A percentile compares a stretch with the other conserved stretches of the same genome.
Evolutionary conservation across 1,284 basidiomycete species (phyloP).

Genomic region (Melanopsichium pennsylvanicum): DNA sequence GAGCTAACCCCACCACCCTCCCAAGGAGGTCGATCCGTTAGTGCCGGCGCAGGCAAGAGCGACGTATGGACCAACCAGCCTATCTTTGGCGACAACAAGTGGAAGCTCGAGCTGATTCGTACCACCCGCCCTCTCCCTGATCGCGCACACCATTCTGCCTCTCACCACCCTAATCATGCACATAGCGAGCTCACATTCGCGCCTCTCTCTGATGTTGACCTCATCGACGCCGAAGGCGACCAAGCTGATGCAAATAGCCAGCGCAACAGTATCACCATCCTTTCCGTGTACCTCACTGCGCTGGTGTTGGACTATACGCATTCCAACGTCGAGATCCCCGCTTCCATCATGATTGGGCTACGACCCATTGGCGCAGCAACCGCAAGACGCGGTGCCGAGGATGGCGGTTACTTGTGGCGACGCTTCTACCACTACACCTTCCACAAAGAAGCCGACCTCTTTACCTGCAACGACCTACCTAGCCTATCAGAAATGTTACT

Average conservation of each 20-base stretch:
- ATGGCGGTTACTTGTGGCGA: constrained; percentile 46
- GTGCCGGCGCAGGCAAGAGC: constrained; percentile 55
- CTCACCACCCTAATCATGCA: background rate
- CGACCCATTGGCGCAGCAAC: constrained; percentile 25
- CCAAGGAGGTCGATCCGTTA: constrained; percentile 54
- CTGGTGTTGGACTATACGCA: constrained; percentile 47
- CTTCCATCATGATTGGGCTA: constrained; percentile 55
- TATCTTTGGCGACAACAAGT: constrained; percentile 61
- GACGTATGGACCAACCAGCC: constrained; percentile 61
- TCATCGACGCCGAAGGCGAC: background rate
- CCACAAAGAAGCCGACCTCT: constrained; percentile 48
- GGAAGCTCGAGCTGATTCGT: constrained; percentile 61
- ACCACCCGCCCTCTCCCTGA: constrained; percentile 18
- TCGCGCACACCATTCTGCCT: background rate
- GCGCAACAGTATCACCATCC: constrained; percentile 37
- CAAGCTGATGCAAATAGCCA: background rate
- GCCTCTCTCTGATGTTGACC: background rate
- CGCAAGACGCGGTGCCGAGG: constrained; percentile 10
- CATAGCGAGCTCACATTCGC: background rate
- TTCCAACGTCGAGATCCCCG: constrained; percentile 40
- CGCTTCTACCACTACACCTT: constrained; percentile 47
- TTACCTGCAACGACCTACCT: constrained; percentile 52
- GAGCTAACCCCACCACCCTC: constrained; percentile 40
- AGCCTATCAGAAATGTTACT: constrained; percentile 46
- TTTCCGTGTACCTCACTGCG: constrained; percentile 54